These are phyloP conservation scores for Shiraia sp. DNA, from an alignment of 2,329 filamentous ascomycete species.

Conservation along the genomic window DNA sequence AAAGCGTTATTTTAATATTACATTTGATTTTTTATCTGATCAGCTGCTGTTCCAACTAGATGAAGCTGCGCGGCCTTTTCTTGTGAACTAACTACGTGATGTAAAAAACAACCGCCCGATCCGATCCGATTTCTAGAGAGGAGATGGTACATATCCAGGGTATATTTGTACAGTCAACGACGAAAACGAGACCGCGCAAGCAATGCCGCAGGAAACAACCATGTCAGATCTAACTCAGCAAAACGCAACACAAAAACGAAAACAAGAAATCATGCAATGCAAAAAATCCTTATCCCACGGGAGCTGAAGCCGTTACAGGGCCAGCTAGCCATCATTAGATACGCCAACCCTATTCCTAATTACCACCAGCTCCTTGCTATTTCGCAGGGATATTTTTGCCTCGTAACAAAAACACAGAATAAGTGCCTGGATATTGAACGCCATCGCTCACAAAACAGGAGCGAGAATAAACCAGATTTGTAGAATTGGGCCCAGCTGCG, in stretches of 20 bases:
- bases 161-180: conserved; percentile 38
- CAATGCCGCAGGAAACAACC: conserved; percentile 21
- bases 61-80: no score
- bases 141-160: conserved; percentile 44
- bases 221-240: conserved; percentile 10
- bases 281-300: no score
- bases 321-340: conserved; percentile 4
- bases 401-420: conserved; percentile 1
- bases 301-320: no score
- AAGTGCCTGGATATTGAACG: conserved; percentile 23
- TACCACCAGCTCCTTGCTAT: conserved; percentile 12
- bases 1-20: no score
- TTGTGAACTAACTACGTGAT: no score
- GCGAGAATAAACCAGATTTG: conserved; percentile 16
- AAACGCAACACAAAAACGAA: conserved; percentile 3
- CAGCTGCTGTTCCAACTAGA: no score
- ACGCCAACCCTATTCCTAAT: conserved; percentile 14
- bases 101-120: no score
- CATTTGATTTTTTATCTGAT: no score
- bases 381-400: conserved; percentile 17
- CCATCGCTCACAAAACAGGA: conserved; percentile 25
- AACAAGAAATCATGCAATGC: no score
- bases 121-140: no score
- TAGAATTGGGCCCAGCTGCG: conserved; percentile 23
- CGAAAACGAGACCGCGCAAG: conserved; percentile 16